Percentiles rank a stretch among this genome's conserved stretches.
phyloP scores from a whole-genome alignment of 1,284 basidiomycete species.

The Cryptococcus neoformans region DNA sequence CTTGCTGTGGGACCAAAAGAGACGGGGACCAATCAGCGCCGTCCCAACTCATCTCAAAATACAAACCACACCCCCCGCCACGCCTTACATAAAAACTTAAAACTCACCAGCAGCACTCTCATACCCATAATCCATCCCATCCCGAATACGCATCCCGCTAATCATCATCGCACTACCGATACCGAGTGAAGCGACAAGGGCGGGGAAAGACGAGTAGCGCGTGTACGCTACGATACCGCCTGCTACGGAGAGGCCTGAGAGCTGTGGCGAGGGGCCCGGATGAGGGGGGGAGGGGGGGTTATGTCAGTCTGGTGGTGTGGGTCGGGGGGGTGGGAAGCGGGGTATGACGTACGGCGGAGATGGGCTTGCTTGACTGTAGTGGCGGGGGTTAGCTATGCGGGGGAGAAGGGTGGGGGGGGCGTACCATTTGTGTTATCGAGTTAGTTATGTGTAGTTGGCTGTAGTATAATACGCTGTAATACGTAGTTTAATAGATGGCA shows the following conservation, averaged over 20 bases:
- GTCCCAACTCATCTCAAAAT: too few species aligned
- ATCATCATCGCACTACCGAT: slow-evolving; percentile 33
- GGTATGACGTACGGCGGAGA: not conserved
- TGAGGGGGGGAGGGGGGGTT: not conserved
- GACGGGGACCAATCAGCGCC: not conserved
- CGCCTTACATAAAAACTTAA: too few species aligned
- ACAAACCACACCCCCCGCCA: too few species aligned
- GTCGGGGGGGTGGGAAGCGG: too few species aligned
- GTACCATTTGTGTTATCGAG: not conserved
- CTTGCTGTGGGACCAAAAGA: not conserved
- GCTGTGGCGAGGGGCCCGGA: slow-evolving; percentile 8
- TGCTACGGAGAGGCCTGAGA: slow-evolving; percentile 27
- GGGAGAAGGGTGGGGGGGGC: not conserved
- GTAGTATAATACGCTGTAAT: too few species aligned
- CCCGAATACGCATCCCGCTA: slow-evolving; percentile 35
- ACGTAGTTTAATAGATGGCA: too few species aligned
- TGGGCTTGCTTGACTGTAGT: slow-evolving; percentile 5
- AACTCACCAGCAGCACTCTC: slow-evolving; percentile 30
- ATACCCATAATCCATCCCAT: slow-evolving; percentile 29
- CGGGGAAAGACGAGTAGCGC: slow-evolving; percentile 24
- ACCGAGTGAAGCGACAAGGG: slow-evolving; percentile 27
- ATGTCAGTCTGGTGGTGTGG: not conserved
- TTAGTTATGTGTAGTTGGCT: too few species aligned
- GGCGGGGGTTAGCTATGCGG: not conserved
- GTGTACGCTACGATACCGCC: slow-evolving; percentile 38